phyloP scores from a whole-genome alignment of 1,284 basidiomycete genomes.

The Rhodotorula sp. region DNA sequence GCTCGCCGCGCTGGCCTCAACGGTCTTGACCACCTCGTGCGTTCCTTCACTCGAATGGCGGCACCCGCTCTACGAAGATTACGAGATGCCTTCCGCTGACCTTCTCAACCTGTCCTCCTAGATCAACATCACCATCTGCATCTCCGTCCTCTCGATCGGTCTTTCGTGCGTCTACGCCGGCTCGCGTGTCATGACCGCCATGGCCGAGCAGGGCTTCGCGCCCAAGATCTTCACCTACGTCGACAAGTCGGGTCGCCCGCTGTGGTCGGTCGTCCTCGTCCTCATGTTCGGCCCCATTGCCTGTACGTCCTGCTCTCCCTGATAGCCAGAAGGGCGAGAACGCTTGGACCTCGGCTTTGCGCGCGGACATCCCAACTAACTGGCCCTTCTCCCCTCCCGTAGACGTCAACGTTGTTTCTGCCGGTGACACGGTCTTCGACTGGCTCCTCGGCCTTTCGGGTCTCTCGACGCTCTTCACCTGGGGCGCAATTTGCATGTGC shows the following conservation, averaged over 20 bases:
- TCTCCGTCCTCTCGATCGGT: conserved; percentile 52
- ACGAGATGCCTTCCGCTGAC: too few species aligned
- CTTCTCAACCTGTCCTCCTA: background rate
- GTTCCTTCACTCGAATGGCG: background rate
- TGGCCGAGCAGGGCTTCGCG: conserved; percentile 42
- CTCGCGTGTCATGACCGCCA: conserved; percentile 49
- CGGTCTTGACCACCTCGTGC: conserved; percentile 53
- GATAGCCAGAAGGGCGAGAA: too few species aligned
- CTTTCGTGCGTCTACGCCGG: conserved; percentile 52
- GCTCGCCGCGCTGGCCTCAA: conserved; percentile 52
- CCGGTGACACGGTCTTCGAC: conserved; percentile 48
- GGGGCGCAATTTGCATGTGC: conserved; percentile 45
- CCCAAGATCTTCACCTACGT: conserved; percentile 55
- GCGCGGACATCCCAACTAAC: background rate
- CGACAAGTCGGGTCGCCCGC: conserved; percentile 57
- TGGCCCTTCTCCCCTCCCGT: conserved; percentile 24
- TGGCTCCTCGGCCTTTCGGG: conserved; percentile 52
- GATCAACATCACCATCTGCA: conserved; percentile 51
- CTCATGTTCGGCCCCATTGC: conserved; percentile 40
- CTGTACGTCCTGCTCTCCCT: background rate
- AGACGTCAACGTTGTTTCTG: conserved; percentile 45
- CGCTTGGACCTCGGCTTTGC: too few species aligned
- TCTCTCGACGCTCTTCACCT: conserved; percentile 58
- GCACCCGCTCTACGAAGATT: background rate
- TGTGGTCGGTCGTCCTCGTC: conserved; percentile 53